Conservation (phyloP, 2,329 filamentous ascomycete genomes). For the Exserohilum rostratum region DNA sequence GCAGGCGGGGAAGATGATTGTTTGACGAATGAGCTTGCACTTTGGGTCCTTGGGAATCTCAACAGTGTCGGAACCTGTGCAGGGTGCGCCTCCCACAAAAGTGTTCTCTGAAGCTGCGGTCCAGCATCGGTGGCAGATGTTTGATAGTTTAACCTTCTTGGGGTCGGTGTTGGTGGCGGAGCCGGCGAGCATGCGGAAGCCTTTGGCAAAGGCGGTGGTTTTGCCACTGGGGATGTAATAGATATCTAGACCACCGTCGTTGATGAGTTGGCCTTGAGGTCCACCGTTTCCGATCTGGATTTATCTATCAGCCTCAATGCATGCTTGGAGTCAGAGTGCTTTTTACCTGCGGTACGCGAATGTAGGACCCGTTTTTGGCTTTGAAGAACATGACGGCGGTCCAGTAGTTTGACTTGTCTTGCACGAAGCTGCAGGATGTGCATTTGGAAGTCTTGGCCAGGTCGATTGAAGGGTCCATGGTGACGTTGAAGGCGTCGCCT, state of each 20-base stretch:
- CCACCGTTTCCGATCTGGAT: constrained; percentile 39
- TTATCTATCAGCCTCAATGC: not conserved
- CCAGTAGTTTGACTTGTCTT: constrained; percentile 47
- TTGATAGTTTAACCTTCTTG: constrained; percentile 35
- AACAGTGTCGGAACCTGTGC: constrained; percentile 58
- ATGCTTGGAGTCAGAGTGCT: not conserved
- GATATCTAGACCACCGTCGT: constrained; percentile 44
- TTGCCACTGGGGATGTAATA: constrained; percentile 46
- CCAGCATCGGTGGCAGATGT: constrained; percentile 47
- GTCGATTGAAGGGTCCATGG: constrained; percentile 40
- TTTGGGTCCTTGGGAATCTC: constrained; percentile 54
- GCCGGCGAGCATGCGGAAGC: constrained; percentile 45
- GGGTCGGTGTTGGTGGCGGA: constrained; percentile 39
- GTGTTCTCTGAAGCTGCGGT: constrained; percentile 54
- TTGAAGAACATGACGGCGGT: constrained; percentile 48
- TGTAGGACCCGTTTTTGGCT: constrained; percentile 42
- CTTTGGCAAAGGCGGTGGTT: constrained; percentile 44
- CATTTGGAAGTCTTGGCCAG: constrained; percentile 34
- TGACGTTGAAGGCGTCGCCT: constrained; percentile 43
- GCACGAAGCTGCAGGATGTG: constrained; percentile 41
- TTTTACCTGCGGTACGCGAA: constrained; percentile 34
- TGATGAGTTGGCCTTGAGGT: constrained; percentile 43
- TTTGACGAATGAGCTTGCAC: constrained; percentile 62
- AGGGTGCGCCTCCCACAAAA: constrained; percentile 59
- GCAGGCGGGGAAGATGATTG: constrained; percentile 56